phyloP scores from a whole-genome alignment of 2,329 filamentous ascomycete genomes.

The Aspergillus sp. region DNA sequence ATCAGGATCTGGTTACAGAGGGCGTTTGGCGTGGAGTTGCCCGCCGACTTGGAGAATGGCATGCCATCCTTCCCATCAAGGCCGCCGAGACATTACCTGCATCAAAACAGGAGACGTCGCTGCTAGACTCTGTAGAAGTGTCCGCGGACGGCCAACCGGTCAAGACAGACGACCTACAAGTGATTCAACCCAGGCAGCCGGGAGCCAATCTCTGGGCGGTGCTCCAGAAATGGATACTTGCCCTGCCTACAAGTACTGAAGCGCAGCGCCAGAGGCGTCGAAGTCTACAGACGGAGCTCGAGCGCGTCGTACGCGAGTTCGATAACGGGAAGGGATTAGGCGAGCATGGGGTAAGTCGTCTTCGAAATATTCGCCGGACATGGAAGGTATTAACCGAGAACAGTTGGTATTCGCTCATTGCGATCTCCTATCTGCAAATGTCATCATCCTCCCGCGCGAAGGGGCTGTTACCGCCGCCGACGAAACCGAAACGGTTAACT shows the following conservation, averaged over 20 bases:
- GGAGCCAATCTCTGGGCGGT: conserved; percentile 93
- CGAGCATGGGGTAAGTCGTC: conserved; percentile 65
- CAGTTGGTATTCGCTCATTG: conserved; percentile 89
- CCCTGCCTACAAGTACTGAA: conserved; percentile 74
- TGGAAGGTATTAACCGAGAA: conserved; percentile 40
- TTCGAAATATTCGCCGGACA: not conserved
- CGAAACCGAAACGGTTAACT: conserved; percentile 65
- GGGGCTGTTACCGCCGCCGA: conserved; percentile 38
- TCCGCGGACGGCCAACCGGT: conserved; percentile 18
- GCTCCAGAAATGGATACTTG: conserved; percentile 93
- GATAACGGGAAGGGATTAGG: conserved; percentile 79
- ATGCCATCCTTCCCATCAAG: conserved; percentile 69
- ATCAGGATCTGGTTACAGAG: conserved; percentile 76
- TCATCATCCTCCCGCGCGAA: conserved; percentile 72
- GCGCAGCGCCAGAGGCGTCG: conserved; percentile 70
- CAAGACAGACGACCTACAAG: conserved; percentile 23
- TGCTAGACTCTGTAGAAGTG: conserved; percentile 29
- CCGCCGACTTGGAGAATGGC: conserved; percentile 86
- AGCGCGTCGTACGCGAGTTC: conserved; percentile 70
- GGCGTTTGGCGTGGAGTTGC: conserved; percentile 83
- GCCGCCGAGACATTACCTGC: conserved; percentile 43
- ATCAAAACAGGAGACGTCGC: conserved; percentile 23
- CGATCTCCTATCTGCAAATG: conserved; percentile 93
- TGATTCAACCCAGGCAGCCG: conserved; percentile 67
- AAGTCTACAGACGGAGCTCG: conserved; percentile 74